Evolutionary conservation across 306 rosid species (phyloP).

Genomic region (Vigna nakashimae): DNA sequence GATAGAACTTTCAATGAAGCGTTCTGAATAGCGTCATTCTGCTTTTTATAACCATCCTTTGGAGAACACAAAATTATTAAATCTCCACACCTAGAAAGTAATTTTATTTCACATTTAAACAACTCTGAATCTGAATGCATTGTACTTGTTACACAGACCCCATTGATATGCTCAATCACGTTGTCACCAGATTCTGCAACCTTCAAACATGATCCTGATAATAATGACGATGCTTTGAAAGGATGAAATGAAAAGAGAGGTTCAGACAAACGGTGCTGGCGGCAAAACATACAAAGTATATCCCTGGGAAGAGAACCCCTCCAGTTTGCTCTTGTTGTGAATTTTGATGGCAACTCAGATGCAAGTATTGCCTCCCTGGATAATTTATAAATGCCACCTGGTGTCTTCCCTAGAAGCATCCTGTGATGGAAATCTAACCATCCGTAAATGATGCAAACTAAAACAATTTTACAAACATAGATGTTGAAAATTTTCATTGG

Average conservation of each 20-base stretch:
- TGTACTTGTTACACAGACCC: conserved; percentile 47
- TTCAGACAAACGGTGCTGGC: conserved; percentile 82
- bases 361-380: conserved; percentile 83
- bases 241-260: conserved; percentile 65
- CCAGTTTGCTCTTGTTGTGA: conserved; percentile 83
- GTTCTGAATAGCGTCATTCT: conserved; percentile 79
- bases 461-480: conserved; percentile 20
- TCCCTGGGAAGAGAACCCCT: conserved; percentile 89
- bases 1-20: conserved; percentile 76
- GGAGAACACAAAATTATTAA: conserved; percentile 75
- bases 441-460: conserved; percentile 44
- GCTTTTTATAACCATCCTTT: conserved; percentile 66
- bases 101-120: conserved; percentile 71
- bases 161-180: conserved; percentile 49
- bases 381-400: conserved; percentile 82
- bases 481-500: conserved; percentile 5
- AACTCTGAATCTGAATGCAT: conserved; percentile 52
- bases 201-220: conserved; percentile 61
- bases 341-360: conserved; percentile 78
- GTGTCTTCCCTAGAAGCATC: conserved; percentile 87
- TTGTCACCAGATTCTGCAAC: conserved; percentile 50
- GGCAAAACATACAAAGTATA: conserved; percentile 78
- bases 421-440: conserved; percentile 56
- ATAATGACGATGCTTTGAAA: conserved; percentile 52
- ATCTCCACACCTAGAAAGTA: conserved; percentile 65